Conservation (phyloP, 495 filamentous ascomycete species). For the Letharia columbiana region DNA sequence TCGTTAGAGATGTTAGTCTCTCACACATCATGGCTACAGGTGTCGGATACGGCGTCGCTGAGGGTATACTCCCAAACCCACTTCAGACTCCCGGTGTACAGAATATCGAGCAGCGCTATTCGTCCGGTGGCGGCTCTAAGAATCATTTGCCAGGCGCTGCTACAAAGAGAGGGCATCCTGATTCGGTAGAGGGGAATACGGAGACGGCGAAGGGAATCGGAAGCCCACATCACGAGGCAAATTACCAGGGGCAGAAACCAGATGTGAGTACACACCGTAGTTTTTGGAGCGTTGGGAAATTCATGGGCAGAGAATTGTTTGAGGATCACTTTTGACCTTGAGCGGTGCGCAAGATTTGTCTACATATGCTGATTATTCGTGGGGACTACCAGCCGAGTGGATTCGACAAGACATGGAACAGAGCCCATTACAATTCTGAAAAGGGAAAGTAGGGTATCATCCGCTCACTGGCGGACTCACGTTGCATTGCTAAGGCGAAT, state of each 20-base stretch:
- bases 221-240: constrained; percentile 22
- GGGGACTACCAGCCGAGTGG: constrained; percentile 5
- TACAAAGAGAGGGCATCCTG: constrained; percentile 20
- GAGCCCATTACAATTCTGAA: constrained; percentile 10
- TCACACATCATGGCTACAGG: background rate
- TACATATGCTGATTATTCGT: background rate
- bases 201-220: constrained; percentile 24
- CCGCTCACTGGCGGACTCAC: background rate
- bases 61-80: constrained; percentile 16
- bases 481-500: constrained; percentile 5
- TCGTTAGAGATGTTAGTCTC: background rate
- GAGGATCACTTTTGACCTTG: background rate
- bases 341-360: background rate
- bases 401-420: constrained; percentile 20
- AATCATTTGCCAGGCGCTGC: constrained; percentile 26
- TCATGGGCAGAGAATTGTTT: background rate
- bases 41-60: background rate
- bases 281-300: background rate
- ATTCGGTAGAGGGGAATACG: constrained; percentile 18
- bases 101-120: constrained; percentile 30
- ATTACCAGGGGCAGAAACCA: constrained; percentile 24
- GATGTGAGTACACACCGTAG: constrained; percentile 21
- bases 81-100: constrained; percentile 23
- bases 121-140: constrained; percentile 26
- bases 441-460: constrained; percentile 13